These are phyloP conservation scores for Moesziomyces sp. DNA, from an alignment of 1,284 basidiomycete genomes.

Conservation along the genomic window DNA sequence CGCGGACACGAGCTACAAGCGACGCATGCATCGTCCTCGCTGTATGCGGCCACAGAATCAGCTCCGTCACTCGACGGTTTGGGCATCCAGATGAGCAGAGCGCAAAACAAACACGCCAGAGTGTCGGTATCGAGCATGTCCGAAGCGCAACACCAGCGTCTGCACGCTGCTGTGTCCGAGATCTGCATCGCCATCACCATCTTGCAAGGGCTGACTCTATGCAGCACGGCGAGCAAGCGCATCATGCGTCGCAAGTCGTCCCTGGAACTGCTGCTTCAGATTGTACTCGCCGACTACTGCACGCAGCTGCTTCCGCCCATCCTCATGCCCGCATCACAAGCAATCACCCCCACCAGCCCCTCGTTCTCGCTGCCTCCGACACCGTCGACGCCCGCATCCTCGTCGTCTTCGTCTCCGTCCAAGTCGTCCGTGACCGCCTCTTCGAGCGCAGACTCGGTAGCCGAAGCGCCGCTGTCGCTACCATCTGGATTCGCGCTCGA, in stretches of 20 bases:
- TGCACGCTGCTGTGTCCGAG: slow-evolving; percentile 22
- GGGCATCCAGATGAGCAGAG: not conserved
- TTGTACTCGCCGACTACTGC: slow-evolving; percentile 44
- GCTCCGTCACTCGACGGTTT: not conserved
- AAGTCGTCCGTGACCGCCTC: not conserved
- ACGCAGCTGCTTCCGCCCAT: slow-evolving; percentile 34
- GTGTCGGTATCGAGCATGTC: not conserved
- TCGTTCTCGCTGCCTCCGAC: slow-evolving; percentile 4
- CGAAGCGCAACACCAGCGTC: slow-evolving; percentile 16
- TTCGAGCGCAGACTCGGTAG: not conserved
- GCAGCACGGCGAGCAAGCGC: slow-evolving; percentile 20
- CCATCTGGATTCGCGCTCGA: slow-evolving; percentile 45
- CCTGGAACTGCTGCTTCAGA: slow-evolving; percentile 35
- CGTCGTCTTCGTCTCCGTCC: slow-evolving; percentile 1
- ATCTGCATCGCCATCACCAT: slow-evolving; percentile 42
- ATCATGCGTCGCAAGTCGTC: slow-evolving; percentile 37
- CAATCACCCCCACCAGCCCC: slow-evolving; percentile 6
- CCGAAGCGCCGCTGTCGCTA: slow-evolving; percentile 15
- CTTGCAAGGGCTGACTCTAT: slow-evolving; percentile 45
- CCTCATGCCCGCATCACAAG: slow-evolving; percentile 9
- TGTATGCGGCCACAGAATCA: not conserved
- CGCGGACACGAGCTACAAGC: slow-evolving; percentile 17
- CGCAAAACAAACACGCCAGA: not conserved
- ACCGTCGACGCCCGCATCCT: slow-evolving; percentile 10
- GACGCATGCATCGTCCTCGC: not conserved